Conservation (phyloP, 176 grass and related monocot genomes). For the Saccharum spontaneum region DNA sequence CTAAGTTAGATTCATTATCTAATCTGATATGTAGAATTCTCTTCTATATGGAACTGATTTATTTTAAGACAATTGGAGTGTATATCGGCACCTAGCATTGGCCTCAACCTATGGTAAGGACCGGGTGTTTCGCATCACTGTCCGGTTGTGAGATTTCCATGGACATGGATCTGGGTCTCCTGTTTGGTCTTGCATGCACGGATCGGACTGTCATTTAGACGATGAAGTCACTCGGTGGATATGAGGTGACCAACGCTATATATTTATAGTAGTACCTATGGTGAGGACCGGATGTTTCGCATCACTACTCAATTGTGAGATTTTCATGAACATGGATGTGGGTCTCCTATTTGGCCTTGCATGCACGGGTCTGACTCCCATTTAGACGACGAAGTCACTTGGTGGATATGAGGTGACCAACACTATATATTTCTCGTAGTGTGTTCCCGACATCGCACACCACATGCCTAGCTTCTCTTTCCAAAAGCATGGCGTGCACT, state of each 20-base stretch:
- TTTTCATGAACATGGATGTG: not conserved
- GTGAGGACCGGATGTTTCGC: not conserved
- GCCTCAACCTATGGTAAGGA: no score
- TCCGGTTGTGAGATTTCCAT: not conserved
- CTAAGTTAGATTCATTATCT: no score
- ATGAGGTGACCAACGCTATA: no score
- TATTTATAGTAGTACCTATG: no score
- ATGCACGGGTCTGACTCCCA: not conserved
- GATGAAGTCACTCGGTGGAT: not conserved
- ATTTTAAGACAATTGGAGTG: not conserved
- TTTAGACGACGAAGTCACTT: not conserved
- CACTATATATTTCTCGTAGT: not conserved
- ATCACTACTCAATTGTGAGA: not conserved
- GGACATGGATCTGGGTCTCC: not conserved
- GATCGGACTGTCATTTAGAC: not conserved
- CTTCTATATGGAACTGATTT: not conserved
- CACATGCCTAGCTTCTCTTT: not conserved
- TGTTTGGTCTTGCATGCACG: not conserved
- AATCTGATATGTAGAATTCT: not conserved
- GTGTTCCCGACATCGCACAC: not conserved
- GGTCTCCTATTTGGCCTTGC: not conserved
- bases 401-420: no score
- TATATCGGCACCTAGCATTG: not conserved
- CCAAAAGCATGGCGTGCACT: not conserved
- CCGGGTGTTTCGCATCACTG: not conserved